Evolutionary conservation across 2,329 filamentous ascomycete genomes (phyloP), one percentile per base, ranked within the genome.

Genomic region (Penicillium oxalicum): DNA sequence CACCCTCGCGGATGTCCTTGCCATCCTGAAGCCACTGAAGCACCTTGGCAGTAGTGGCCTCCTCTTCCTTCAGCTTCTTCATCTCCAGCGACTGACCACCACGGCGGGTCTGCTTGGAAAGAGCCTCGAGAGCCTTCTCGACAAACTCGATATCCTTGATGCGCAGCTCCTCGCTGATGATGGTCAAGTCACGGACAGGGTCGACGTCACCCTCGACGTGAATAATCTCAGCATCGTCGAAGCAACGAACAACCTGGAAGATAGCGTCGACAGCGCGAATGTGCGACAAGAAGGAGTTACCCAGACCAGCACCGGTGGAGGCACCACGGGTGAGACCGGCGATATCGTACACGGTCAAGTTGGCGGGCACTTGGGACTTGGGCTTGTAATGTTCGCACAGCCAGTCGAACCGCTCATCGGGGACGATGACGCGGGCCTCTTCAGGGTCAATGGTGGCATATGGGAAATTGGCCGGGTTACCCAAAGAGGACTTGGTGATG

Each of bases 181-280:
- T 98, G 66, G 89, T 87, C 60, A 98, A 74, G 78, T 98, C 93
- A 67, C 93, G 86, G 52, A 87, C 82, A 32, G 93, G 94, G 74
- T 98, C 88, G 62, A 98, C 94, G 64, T 98, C 93, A 69, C 93
- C 94, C 79, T 98, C 94, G 58, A 98, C 91, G 80, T 98, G 93
- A 63, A 96, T 97, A 65, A 98, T 98, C 75, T 98, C 93, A 51
- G 91, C 93, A 78, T 98, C 93, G 68, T 98, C 94, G 74, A 98
- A 96, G 76, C 88, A 95, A 63, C 91, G 85, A 34, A 96, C 91
- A 39, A 96, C 91, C 73, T 95, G 88, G 79, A 95, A 96, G 74
- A 96, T 95, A 72, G 91, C 91, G 77, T 96, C 91, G 72, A 96
- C 91, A 47, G 93, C 93, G 69, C 94, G 89, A 63, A 98, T 98